Base-by-base conservation (phyloP, 768 basidiomycete genomes). In the Guyanaporus albipodus region DNA sequence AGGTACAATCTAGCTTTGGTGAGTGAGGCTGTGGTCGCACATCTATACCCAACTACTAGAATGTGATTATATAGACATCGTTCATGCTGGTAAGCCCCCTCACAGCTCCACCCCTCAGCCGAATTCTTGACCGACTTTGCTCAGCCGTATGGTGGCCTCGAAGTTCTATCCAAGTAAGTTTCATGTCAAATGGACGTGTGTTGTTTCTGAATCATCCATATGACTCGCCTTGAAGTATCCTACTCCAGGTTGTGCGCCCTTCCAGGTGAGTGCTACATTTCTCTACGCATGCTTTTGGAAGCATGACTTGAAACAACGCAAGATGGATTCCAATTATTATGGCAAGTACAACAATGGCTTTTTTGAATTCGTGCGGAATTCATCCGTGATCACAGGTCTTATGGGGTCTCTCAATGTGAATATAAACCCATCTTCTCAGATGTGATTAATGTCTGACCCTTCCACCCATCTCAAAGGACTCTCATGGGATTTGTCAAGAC, bases 321-420 rank as follows among this genome's bases (percentile, higher is more conserved):
- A 46, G 44, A 38, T 46, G 44, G 44, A 46, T 46, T 46, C 44
- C 37, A 6, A 18, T 8, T n/a, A 38, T 46, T 29, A 46, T 46
- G 44, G 44, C 38, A 8, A 46, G 37, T 38, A 6, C 2, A 1
- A 24, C 1, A 38, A 32, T 3, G 9, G 22, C n/a, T n/a, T 18
- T 19, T 24, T 24, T 4, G 6, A 11, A 18, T 10, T 27, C 4
- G 27, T 8, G 17, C 21, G 19, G 14, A 15, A 23, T 12, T 46
- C 8, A 44, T 2, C 36, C 4, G 8, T 11, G 8, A 9, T 24
- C 2, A 26, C 28, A 46, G 44, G 10, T 24, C 19, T 14, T 46
- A 15, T 46, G 44, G 44, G 44, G 44, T 15, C 11, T 32, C 29
- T 14, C 23, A 19, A 38, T 45, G 44, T 45, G 22, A 45, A 23